phyloP scores from a whole-genome alignment of 495 filamentous ascomycete species.

The Lichina pygmaea region DNA sequence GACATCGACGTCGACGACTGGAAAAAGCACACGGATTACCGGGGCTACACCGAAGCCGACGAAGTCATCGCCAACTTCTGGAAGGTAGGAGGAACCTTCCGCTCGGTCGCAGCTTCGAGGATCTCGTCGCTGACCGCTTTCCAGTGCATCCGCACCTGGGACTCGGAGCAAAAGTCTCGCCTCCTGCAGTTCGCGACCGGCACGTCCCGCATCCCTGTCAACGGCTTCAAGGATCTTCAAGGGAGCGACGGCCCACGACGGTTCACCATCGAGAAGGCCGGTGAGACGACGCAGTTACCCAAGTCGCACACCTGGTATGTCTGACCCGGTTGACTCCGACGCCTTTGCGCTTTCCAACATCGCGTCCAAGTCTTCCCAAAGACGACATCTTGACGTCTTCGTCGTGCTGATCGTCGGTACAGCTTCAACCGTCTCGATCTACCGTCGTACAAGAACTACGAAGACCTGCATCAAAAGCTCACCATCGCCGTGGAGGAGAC shows the following conservation, averaged over 20 bases:
- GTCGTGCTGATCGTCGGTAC: constrained; percentile 1
- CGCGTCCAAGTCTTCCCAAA: background rate
- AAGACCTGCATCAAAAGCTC: constrained; percentile 63
- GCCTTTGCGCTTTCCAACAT: background rate
- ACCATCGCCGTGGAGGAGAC: constrained; percentile 96
- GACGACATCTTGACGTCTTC: background rate
- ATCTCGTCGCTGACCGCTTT: constrained; percentile 3
- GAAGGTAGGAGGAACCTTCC: constrained; percentile 32
- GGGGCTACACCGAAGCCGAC: constrained; percentile 94
- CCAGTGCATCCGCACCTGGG: constrained; percentile 65
- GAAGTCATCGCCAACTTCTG: constrained; percentile 97
- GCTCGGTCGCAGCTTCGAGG: background rate
- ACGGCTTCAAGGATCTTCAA: constrained; percentile 98
- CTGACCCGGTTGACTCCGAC: background rate
- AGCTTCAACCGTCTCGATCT: constrained; percentile 97
- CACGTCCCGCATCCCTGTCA: constrained; percentile 93
- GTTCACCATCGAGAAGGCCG: constrained; percentile 96
- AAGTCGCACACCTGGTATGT: constrained; percentile 96
- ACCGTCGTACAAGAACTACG: constrained; percentile 73
- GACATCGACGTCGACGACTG: constrained; percentile 99
- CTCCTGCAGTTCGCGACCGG: constrained; percentile 93
- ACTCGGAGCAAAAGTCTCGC: constrained; percentile 92
- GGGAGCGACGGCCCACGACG: constrained; percentile 84
- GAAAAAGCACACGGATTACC: constrained; percentile 99
- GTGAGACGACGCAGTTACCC: constrained; percentile 64